Percentiles rank a stretch among this genome's conserved stretches.
Evolutionary conservation across 148 eudicot genomes (phyloP).

Genomic region (Vaccinium myrtillus): DNA sequence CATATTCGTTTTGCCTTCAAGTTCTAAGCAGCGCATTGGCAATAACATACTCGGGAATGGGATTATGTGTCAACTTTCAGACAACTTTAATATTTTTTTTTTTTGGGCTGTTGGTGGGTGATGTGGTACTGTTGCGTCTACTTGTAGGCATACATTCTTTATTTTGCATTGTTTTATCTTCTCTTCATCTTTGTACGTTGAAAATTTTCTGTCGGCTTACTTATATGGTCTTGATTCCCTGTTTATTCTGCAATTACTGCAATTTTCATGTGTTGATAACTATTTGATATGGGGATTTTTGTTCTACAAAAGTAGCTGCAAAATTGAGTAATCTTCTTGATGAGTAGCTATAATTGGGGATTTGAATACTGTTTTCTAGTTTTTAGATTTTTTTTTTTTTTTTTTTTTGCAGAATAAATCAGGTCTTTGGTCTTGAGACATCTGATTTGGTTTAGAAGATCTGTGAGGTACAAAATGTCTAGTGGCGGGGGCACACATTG

Average conservation of each 20-base stretch:
- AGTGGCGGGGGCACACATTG: constrained; percentile 75
- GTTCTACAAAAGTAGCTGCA: not conserved
- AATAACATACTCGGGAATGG: not conserved
- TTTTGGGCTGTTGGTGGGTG: not conserved
- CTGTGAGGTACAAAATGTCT: constrained; percentile 44
- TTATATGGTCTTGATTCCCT: not conserved
- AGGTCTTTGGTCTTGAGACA: not conserved
- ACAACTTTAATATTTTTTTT: not conserved
- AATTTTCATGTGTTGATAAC: not conserved
- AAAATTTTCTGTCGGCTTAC: not conserved
- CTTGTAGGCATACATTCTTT: not conserved
- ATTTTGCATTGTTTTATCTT: not conserved
- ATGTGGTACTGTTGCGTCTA: not conserved
- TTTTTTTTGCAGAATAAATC: constrained; percentile 10
- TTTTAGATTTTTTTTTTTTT: not conserved
- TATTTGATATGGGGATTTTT: not conserved
- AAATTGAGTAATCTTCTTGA: too few species aligned
- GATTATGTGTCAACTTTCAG: not conserved
- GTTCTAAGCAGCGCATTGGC: not conserved
- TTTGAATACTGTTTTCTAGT: not conserved
- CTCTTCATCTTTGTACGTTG: not conserved
- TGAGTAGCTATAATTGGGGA: too few species aligned
- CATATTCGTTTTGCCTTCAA: not conserved
- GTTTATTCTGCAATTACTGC: not conserved
- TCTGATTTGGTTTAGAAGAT: not conserved